Evolutionary conservation across 163 green algal species (phyloP), one percentile per base, ranked within the genome.

Genomic region (Coccomyxa subellipsoidea): DNA sequence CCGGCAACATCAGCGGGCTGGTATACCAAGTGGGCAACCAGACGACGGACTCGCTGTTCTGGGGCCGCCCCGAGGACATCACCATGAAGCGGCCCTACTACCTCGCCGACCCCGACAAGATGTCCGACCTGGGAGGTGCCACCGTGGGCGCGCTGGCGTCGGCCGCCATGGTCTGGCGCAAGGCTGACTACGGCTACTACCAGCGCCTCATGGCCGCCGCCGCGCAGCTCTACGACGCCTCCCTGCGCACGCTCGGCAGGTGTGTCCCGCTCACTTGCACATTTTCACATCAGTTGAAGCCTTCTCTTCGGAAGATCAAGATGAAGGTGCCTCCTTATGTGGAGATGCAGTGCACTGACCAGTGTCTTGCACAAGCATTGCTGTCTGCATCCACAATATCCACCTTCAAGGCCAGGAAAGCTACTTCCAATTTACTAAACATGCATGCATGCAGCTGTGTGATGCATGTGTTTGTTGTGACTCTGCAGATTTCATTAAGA

Each of bases 1-100:
- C n/a, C 29, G 54, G 38, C 37, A 70, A 38, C 38, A 39, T 36
- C 7, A 66, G 75, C 38, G 47, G 81, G 54, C 77, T 85, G 71
- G 78, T 88, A 54, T 88, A 84, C 78, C 84, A 87, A 85, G 82
- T 92, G 36, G 88, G 88, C 77, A 87, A 91, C 80, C 78, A 85
- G 21, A 88, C 89, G 40, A 82, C 72, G 0, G 90, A 92, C 83
- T 78, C 81, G 53, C 37, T 82, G 75, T 80, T 86, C 71, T 93
- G 90, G 90, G 87, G 84, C 78, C 82, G 90, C 25, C 90, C 89
- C 0, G 88, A 92, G 81, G 88, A 93, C 84, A 87, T 86, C 69
- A 81, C 69, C 76, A 21, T 77, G 18, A 47, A 40, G 27, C 35
- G 70, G 32, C 70, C 70, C 32, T 38, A 38, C 70, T 77, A 47